Base-by-base conservation (phyloP, 2,329 filamentous ascomycete genomes). In the Camillea tinctor region DNA sequence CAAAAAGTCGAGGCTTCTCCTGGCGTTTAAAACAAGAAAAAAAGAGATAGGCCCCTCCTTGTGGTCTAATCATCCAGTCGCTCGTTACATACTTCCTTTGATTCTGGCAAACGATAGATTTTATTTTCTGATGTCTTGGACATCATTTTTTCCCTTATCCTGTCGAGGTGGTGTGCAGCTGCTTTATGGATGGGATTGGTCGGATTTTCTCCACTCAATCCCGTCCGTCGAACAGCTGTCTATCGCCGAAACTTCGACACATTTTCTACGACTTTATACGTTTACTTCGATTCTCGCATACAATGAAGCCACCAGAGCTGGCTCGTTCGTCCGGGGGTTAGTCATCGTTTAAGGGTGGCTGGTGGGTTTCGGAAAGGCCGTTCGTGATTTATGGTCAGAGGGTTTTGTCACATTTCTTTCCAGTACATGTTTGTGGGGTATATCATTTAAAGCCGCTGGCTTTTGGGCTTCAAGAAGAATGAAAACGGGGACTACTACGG, bases 21-120 rank as follows among this genome's bases (percentile, higher is more conserved):
- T 58, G 71, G 71, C 71, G 71, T 72, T 73, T 59, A 64, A 71
- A 72, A 73, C 56, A 57, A 68, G 62, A 62, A 59, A 68, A 64
- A 63, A 59, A 59, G 58, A 64, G 62, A 62, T 64, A 64, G 62
- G 58, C 54, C 52, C n/a, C 56, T 62, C 48, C 30, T 24, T 23
- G 44, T 59, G 49, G 60, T 58, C 51, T 58, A 51, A n/a, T 66
- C 52, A 49, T 61, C 63, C 52, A 59, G 56, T 60, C 60, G 58
- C 60, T 62, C 60, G 51, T 60, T 56, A 20, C 59, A 54, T 51
- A 54, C 36, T 59, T 50, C 52, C 57, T 21, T 51, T 56, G 15
- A 44, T 53, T 57, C 36, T 17, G 48, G 48, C 24, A 48, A 55
- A 48, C 19, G 36, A 19, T 23, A 24, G 19, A 20, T n/a, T n/a